Percentiles rank a stretch among this genome's conserved stretches.
Conservation (phyloP, 352 stramenopile species). For the Elongisporangium anandrum region DNA sequence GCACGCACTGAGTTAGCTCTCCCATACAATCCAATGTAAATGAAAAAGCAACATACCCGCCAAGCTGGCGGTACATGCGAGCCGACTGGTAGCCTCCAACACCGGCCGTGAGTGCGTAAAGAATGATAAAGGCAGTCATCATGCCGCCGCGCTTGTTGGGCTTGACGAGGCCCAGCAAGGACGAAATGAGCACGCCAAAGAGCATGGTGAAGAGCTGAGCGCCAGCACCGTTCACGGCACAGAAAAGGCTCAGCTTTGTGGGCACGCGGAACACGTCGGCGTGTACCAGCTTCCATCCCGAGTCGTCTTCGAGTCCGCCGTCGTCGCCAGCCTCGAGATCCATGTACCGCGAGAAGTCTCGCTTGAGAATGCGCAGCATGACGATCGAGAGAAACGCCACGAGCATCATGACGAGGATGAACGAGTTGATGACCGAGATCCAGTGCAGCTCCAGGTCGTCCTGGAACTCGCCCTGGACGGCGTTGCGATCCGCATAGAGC, state of each 20-base stretch:
- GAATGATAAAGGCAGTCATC: constrained; percentile 91
- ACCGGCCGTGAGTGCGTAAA: constrained; percentile 93
- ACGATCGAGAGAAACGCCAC: constrained; percentile 96
- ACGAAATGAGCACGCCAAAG: constrained; percentile 89
- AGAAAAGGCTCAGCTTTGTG: constrained; percentile 89
- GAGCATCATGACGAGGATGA: constrained; percentile 97
- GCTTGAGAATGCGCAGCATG: constrained; percentile 96
- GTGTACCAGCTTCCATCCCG: constrained; percentile 97
- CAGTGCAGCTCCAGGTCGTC: constrained; percentile 93
- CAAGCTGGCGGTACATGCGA: constrained; percentile 93
- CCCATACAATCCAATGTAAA: too few species aligned
- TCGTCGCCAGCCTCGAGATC: constrained; percentile 90
- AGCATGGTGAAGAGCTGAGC: constrained; percentile 94
- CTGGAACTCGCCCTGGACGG: constrained; percentile 56
- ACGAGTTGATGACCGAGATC: constrained; percentile 98
- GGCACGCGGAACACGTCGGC: constrained; percentile 96
- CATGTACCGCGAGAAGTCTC: constrained; percentile 98
- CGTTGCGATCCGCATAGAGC: constrained; percentile 88
- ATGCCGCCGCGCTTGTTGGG: constrained; percentile 92
- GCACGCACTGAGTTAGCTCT: too few species aligned
- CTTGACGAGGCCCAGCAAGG: constrained; percentile 90
- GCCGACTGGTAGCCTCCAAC: constrained; percentile 93
- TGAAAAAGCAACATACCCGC: constrained; percentile 55
- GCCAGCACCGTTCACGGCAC: constrained; percentile 89
- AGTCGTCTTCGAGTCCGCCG: constrained; percentile 90